These are phyloP conservation scores for Setaria viridis DNA, from an alignment of 202 grass and related monocot species.

Conservation along the genomic window DNA sequence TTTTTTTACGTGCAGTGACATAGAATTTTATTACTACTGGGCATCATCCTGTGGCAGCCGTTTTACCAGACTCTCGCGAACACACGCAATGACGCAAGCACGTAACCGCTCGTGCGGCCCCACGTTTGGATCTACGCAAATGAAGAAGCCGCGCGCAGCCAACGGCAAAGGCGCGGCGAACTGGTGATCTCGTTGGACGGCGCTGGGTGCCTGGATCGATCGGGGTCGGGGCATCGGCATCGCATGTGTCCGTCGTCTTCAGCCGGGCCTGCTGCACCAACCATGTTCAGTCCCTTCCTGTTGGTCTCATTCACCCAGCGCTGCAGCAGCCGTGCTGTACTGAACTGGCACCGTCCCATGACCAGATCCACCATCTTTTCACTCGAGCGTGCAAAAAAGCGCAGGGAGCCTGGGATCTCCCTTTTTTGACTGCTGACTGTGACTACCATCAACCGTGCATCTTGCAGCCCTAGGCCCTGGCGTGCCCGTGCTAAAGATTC, in stretches of 20 bases:
- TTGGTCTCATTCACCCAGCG: constrained; percentile 5
- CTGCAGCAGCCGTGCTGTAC: neutral
- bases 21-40: no score
- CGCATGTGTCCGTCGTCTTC: constrained; percentile 40
- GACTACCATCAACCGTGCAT: neutral
- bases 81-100: no score
- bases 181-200: neutral
- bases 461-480: neutral
- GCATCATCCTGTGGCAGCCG: no score
- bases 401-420: neutral
- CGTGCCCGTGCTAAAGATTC: no score
- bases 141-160: neutral
- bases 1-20: no score
- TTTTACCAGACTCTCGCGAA: no score
- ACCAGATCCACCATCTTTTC: neutral
- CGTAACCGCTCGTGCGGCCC: no score
- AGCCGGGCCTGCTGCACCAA: neutral
- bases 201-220: neutral
- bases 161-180: neutral
- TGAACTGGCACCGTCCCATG: neutral
- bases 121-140: neutral
- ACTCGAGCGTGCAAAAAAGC: neutral
- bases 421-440: neutral
- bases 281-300: neutral
- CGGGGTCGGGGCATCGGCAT: neutral